Percentiles rank a stretch among this genome's conserved stretches.
These are phyloP conservation scores for Luzula sylvatica DNA, from an alignment of 176 grass and related monocot genomes.

Conservation along the genomic window DNA sequence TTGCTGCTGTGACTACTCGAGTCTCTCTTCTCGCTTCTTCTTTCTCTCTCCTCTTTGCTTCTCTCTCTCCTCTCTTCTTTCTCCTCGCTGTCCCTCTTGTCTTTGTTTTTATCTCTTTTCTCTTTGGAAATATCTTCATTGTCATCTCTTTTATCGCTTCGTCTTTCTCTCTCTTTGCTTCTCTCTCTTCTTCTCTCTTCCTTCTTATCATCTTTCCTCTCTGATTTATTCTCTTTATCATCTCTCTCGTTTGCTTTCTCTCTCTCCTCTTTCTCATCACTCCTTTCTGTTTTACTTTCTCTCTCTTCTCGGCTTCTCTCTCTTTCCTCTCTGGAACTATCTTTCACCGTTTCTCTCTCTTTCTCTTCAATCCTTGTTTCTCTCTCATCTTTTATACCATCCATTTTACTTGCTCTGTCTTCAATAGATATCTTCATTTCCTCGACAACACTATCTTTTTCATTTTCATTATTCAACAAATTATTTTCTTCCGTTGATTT, in stretches of 20 bases:
- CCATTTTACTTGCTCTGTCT: conserved; percentile 32
- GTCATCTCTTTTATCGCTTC: not conserved
- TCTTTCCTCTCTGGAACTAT: conserved; percentile 2
- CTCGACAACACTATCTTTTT: conserved; percentile 32
- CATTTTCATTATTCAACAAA: conserved; percentile 26
- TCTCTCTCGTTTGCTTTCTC: conserved; percentile 25
- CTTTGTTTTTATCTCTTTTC: conserved; percentile 8
- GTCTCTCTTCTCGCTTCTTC: conserved; percentile 8
- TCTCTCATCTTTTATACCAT: conserved; percentile 32
- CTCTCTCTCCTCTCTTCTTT: conserved; percentile 26
- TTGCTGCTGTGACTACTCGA: conserved; percentile 7
- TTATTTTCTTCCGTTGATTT: conserved; percentile 8
- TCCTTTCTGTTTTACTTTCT: conserved; percentile 5
- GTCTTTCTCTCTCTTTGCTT: conserved; percentile 27
- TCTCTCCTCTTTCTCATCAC: conserved; percentile 15
- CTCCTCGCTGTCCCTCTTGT: not conserved
- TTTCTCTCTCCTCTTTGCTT: conserved; percentile 24
- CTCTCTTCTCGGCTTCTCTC: not conserved
- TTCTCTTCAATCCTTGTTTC: conserved; percentile 42
- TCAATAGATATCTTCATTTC: conserved; percentile 29
- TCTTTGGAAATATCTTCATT: not conserved
- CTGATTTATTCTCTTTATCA: conserved; percentile 32
- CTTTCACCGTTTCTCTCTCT: conserved; percentile 36
- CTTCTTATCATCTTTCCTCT: conserved; percentile 32
- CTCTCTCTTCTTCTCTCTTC: conserved; percentile 39